Evolutionary conservation across 768 basidiomycete genomes (phyloP).

Genomic region (Tubosaeta sp.): DNA sequence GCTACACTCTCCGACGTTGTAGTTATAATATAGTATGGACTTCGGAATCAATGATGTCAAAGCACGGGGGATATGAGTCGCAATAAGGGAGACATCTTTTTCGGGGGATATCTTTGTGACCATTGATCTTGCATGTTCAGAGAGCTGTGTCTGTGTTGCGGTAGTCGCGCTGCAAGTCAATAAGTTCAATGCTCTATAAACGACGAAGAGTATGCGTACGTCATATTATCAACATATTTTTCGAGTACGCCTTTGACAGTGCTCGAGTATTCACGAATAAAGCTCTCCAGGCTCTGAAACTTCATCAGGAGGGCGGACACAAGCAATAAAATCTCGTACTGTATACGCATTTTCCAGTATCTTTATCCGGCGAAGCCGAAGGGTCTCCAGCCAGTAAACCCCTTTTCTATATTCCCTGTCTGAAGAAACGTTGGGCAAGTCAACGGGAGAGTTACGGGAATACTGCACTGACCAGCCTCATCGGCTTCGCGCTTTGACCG

Average conservation of each 20-base stretch:
- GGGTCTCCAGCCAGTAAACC: slow-evolving; percentile 90
- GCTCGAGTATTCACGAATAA: slow-evolving; percentile 67
- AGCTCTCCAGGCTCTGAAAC: slow-evolving; percentile 71
- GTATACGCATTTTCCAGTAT: slow-evolving; percentile 79
- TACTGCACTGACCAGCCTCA: slow-evolving; percentile 66
- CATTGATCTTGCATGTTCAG: slow-evolving; percentile 55
- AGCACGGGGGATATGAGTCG: slow-evolving; percentile 54
- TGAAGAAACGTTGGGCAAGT: slow-evolving; percentile 24
- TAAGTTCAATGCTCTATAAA: slow-evolving; percentile 2
- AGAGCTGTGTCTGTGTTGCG: slow-evolving; percentile 70
- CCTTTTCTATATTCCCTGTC: slow-evolving; percentile 90
- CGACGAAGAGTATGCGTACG: slow-evolving; percentile 28
- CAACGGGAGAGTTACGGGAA: neutral
- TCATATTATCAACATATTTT: slow-evolving; percentile 78
- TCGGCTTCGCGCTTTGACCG: slow-evolving; percentile 87
- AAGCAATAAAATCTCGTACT: slow-evolving; percentile 35
- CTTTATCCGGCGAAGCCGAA: slow-evolving; percentile 77
- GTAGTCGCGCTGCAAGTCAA: slow-evolving; percentile 60
- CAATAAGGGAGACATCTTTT: slow-evolving; percentile 59
- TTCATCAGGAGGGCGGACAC: slow-evolving; percentile 9
- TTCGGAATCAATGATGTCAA: slow-evolving; percentile 64
- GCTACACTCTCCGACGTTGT: slow-evolving; percentile 76
- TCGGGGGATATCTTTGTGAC: slow-evolving; percentile 68
- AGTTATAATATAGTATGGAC: slow-evolving; percentile 72
- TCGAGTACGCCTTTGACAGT: slow-evolving; percentile 61